phyloP scores from a whole-genome alignment of 2,329 filamentous ascomycete genomes.

The Ophiocordyceps unilateralis region DNA sequence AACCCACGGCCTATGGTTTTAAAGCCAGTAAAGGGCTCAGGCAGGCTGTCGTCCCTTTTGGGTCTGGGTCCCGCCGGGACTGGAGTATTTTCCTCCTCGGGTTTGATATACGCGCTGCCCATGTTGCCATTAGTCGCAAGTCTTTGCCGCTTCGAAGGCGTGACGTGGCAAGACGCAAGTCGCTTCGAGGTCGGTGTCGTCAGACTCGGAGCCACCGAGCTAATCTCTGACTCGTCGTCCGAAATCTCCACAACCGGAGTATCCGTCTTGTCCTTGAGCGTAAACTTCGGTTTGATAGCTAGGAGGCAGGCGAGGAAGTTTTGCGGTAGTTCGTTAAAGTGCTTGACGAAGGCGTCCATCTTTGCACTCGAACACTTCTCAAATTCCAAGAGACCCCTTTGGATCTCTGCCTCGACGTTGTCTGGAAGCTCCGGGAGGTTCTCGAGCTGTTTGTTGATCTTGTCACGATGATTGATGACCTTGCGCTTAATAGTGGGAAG shows the following conservation, averaged over 20 bases:
- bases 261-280: conserved; percentile 21
- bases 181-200: conserved; percentile 16
- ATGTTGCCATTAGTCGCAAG: conserved; percentile 5
- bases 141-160: conserved; percentile 17
- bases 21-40: conserved; percentile 22
- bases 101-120: conserved; percentile 15
- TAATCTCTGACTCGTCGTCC: conserved; percentile 20
- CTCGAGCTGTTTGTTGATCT: conserved; percentile 36
- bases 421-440: conserved; percentile 48
- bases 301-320: conserved; percentile 32
- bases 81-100: conserved; percentile 16
- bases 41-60: conserved; percentile 5
- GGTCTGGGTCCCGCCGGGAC: conserved; percentile 4
- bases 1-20: conserved; percentile 20
- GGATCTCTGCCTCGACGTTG: conserved; percentile 51
- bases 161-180: conserved; percentile 10
- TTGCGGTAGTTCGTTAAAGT: conserved; percentile 28
- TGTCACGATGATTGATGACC: conserved; percentile 26
- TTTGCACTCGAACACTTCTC: conserved; percentile 33
- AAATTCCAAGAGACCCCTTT: conserved; percentile 40
- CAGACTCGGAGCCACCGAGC: conserved; percentile 6
- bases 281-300: conserved; percentile 27
- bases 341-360: conserved; percentile 26
- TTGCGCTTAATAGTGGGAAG: conserved; percentile 38
- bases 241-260: conserved; percentile 19